Evolutionary conservation across 345 rosid genomes (phyloP), one percentile per base, ranked within the genome.

Genomic region (Eucalyptus regnans): DNA sequence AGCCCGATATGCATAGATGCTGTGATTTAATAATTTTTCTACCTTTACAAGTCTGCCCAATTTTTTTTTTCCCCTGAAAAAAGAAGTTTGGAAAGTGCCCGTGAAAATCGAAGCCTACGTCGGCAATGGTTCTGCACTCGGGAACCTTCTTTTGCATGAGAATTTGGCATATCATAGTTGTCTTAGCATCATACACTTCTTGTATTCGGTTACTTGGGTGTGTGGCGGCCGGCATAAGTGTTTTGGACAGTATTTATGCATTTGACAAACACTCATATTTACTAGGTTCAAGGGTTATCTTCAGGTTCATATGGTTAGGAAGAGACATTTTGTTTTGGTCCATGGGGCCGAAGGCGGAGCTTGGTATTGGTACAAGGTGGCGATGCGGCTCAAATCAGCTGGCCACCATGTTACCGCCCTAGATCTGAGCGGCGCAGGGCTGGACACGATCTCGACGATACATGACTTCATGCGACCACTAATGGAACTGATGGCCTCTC

Each of bases 341-440:
- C 98, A 94, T 12, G 96, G 98, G 48, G 86, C 90, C 54, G 86
- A 93, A 88, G 95, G 91, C 86, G 97, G 96, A 88, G 96, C 96
- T 5, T 96, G 98, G 96, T 93, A 93, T 91, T 95, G 96, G 96
- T 95, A 94, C 92, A 95, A 95, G 91, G 87, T 94, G n/a, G 86
- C 62, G 7, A 66, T 91, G 27, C 87, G 87, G 83, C 96, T 94
- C 62, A 91, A 93, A 90, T 15, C 14, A 13, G 92, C 90, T 10
- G 96, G 95, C 46, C 96, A 93, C 83, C 89, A 64, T 2, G 97
- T 94, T 62, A 94, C 94, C 31, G 93, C 94, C 64, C 44, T 94
- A 17, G 96, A 96, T 46, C 93, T 96, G 27, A 93, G 92, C 54
- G 94, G 93, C 76, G 86, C 90, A 86, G 88, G 88, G 91, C 89